A percentile compares a stretch with the other conserved stretches of the same genome.
phyloP scores from a whole-genome alignment of 2,329 filamentous ascomycete species.

The Periconia sp. region DNA sequence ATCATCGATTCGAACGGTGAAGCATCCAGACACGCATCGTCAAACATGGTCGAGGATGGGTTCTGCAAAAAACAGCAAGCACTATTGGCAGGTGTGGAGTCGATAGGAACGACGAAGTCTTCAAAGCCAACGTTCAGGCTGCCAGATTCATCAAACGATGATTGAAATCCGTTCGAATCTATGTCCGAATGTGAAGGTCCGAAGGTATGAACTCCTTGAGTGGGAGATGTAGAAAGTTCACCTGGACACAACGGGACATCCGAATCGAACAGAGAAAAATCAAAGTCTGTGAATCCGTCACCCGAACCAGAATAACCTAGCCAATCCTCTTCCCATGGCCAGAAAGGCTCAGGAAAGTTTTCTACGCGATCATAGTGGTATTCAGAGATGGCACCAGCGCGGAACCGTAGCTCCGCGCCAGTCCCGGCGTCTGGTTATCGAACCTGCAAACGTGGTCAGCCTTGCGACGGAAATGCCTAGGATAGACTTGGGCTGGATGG shows the following conservation, averaged over 20 bases:
- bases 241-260: neutral
- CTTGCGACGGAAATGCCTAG: no score
- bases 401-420: conserved; percentile 10
- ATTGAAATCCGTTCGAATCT: neutral
- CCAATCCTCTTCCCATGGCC: neutral
- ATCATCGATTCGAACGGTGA: no score
- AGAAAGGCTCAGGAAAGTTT: conserved; percentile 1
- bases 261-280: neutral
- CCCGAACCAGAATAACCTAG: neutral
- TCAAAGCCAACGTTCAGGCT: neutral
- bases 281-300: neutral
- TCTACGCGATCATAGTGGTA: conserved; percentile 11
- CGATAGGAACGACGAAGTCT: neutral
- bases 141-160: neutral
- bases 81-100: neutral
- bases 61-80: neutral
- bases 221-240: neutral
- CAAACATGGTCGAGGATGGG: neutral
- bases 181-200: neutral
- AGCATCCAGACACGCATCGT: no score
- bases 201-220: neutral
- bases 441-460: no score
- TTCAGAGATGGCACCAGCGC: conserved; percentile 10
- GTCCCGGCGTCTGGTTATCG: neutral
- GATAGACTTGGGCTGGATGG: no score